Evolutionary conservation across 139 green algal species (phyloP), one percentile per base, ranked within the genome.

Genomic region (Tetradesmus lagerheimii): DNA sequence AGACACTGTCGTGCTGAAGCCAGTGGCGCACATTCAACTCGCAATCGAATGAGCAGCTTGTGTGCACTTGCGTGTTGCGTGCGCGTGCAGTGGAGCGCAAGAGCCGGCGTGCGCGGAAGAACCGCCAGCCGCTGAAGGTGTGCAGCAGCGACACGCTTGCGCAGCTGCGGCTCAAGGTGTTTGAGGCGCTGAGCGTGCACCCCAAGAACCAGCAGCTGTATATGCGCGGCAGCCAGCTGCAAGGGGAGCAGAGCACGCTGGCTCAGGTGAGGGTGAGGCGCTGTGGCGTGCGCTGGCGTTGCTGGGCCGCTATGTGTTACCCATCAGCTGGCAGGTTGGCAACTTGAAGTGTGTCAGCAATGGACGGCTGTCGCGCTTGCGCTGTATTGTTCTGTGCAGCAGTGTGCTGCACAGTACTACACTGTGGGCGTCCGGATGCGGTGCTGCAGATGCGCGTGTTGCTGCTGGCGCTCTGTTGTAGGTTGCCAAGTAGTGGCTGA

Each of bases 151-250:
- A 91, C 57, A 93, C 77, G 0, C 76, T 96, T 62, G 45, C 77
- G 11, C 37, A 90, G 50, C 89, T 97, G 18, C 92, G 92, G 90
- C 87, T 95, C 37, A 89, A 91, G 16, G 74, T 97, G 11, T 91
- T 92, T 75, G 81, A 97, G 90, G 82, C 87, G 23, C 74, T 97
- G n/a, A 84, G 53, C 50, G 83, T 97, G 31, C 93, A 97, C 86
- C 95, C 95, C 39, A 53, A 77, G 43, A 97, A 97, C 90, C 85
- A 90, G 45, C 37, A 83, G 67, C 25, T 91, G n/a, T 93, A 92
- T 67, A 66, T 89, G 23, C 80, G 87, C 4, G 92, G 92, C 35
- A 43, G 45, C 85, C 35, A 64, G 89, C 67, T 94, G 43, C 15
- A 92, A 3, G 89, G 89, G 4, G 91, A 91, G 20, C 85, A 91